A percentile compares a stretch with the other conserved stretches of the same genome.
These are phyloP conservation scores for Mycena albidolilacea DNA, from an alignment of 768 basidiomycete genomes.

Conservation along the genomic window DNA sequence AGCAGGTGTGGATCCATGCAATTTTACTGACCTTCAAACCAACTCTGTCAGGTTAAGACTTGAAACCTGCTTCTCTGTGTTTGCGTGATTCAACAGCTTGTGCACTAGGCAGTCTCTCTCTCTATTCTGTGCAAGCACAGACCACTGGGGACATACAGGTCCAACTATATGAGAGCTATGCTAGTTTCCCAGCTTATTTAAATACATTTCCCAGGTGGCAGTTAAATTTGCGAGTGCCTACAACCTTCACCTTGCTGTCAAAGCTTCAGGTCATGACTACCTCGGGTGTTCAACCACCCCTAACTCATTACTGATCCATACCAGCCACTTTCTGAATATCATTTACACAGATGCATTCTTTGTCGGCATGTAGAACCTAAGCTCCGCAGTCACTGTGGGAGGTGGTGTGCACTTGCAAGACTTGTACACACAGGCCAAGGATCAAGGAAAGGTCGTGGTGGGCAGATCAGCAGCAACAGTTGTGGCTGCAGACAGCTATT, in stretches of 20 bases:
- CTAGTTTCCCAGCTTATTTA: not conserved
- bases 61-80: slow-evolving; percentile 46
- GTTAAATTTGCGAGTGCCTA: slow-evolving; percentile 48
- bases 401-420: slow-evolving; percentile 44
- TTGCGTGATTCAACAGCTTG: slow-evolving; percentile 42
- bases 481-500: slow-evolving; percentile 47
- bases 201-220: slow-evolving; percentile 41
- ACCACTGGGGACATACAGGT: slow-evolving; percentile 49
- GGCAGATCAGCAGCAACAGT: slow-evolving; percentile 48
- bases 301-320: slow-evolving; percentile 50
- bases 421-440: slow-evolving; percentile 43
- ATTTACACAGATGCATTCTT: slow-evolving; percentile 41
- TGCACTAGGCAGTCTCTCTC: slow-evolving; percentile 49
- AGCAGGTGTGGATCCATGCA: slow-evolving; percentile 24
- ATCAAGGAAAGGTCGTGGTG: slow-evolving; percentile 44
- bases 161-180: not conserved
- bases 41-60: slow-evolving; percentile 36
- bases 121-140: slow-evolving; percentile 48
- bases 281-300: slow-evolving; percentile 54
- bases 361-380: slow-evolving; percentile 38
- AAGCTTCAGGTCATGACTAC: slow-evolving; percentile 52
- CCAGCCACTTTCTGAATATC: slow-evolving; percentile 46
- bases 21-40: not conserved
- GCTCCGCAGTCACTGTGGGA: slow-evolving; percentile 48
- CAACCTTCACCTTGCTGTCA: slow-evolving; percentile 50